phyloP scores from a whole-genome alignment of 371 early-diverging fungal species.

The Mucor sp. region DNA sequence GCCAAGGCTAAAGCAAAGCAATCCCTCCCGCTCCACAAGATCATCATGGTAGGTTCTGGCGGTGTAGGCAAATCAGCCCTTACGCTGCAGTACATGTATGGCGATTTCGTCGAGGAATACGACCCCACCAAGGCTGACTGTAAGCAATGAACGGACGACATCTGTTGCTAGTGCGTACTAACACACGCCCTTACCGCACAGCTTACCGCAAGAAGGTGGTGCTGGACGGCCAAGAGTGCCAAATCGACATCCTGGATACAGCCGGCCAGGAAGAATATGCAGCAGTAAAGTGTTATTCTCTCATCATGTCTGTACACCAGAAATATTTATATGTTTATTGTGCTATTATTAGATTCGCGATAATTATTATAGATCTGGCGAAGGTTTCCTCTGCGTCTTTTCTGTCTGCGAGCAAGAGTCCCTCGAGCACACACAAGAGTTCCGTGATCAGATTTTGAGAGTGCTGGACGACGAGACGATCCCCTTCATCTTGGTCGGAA shows the following conservation, averaged over 20 bases:
- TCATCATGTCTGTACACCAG: neutral
- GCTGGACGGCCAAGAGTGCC: conserved; percentile 74
- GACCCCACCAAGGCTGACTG: conserved; percentile 96
- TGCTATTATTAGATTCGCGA: conserved; percentile 72
- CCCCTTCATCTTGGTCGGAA: conserved; percentile 87
- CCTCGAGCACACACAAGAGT: conserved; percentile 82
- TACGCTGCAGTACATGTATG: conserved; percentile 91
- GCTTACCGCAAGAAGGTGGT: conserved; percentile 74
- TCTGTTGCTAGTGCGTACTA: neutral
- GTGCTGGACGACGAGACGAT: conserved; percentile 84
- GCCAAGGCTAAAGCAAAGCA: conserved; percentile 55
- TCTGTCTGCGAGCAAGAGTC: conserved; percentile 83
- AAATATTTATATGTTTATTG: conserved; percentile 1
- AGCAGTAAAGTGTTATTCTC: conserved; percentile 49
- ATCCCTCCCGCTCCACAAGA: conserved; percentile 79
- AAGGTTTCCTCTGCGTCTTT: conserved; percentile 91
- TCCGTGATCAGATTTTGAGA: conserved; percentile 87
- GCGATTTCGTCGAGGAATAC: conserved; percentile 94
- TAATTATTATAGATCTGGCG: conserved; percentile 90
- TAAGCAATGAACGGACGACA: conserved; percentile 20
- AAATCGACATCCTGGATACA: conserved; percentile 92
- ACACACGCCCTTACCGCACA: conserved; percentile 4
- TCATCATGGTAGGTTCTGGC: conserved; percentile 93
- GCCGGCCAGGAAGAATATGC: conserved; percentile 93
- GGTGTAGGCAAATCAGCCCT: conserved; percentile 95